Evolutionary conservation across 768 basidiomycete species (phyloP), one percentile per base, ranked within the genome.

Genomic region (Tulasnella sp.): DNA sequence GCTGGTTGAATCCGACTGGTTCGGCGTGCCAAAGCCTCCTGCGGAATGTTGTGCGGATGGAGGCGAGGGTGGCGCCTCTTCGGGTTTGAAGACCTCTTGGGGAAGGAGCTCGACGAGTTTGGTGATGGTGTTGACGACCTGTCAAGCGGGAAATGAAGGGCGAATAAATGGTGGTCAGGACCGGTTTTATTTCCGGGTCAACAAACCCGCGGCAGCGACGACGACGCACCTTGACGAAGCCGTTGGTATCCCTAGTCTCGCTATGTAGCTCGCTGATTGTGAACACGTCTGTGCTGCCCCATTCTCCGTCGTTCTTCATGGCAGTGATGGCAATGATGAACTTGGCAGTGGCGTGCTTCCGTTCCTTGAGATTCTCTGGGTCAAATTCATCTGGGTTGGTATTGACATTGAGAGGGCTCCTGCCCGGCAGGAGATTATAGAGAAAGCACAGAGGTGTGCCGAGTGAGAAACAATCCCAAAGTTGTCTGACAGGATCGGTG

Each of bases 391-490:
- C 76, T 30, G 80, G 77, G 67, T 83, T 81, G 54, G 85, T 88
- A 66, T 82, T 77, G 56, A 89, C 81, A 63, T 79, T 78, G 68
- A 70, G 52, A 72, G 71, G 56, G 75, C 77, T 38, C 4, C 55
- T 49, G 49, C 21, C 21, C 19, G 70, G 66, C 58, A 97, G 83
- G 70, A 87, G 83, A 74, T 99, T 95, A 78, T 90, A 95, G 66
- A 99, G 83, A 76, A 88, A 96, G 75, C 92, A 95, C 65, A 98
- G 86, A 47, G 93, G 85, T 50, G 90, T 84, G 61, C 96, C 96
- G 34, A 92, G 80, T 43, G 92, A 84, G 73, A 99, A 88, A 69
- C 88, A 84, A 68, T 91, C 88, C 85, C 94, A 95, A 51, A 97
- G 83, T 70, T 92, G 89, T 49, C 86, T 85, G 67, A 99, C 95